A percentile compares a stretch with the other conserved stretches of the same genome.
Evolutionary conservation across 441 rosid genomes (phyloP).

Genomic region (Populus trichocarpa): DNA sequence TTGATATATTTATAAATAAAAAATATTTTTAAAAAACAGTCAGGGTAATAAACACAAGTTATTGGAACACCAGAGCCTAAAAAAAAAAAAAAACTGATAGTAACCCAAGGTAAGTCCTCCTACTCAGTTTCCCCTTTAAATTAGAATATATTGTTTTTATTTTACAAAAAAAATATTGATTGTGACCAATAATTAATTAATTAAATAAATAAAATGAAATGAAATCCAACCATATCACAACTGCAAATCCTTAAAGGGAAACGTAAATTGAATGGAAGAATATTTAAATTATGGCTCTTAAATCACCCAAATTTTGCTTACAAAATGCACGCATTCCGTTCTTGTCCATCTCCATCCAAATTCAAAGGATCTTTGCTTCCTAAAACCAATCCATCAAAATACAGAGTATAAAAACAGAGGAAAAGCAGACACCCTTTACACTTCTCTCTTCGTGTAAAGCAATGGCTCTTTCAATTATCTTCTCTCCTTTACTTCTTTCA

Average conservation of each 20-base stretch:
- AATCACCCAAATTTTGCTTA: neutral
- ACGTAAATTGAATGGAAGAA: neutral
- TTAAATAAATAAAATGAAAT: neutral
- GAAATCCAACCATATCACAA: neutral
- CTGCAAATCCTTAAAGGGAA: neutral
- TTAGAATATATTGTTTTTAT: neutral
- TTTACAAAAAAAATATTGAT: no score
- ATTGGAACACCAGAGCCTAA: no score
- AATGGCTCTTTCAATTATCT: constrained; percentile 29
- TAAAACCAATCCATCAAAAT: constrained; percentile 1
- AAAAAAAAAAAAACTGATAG: no score
- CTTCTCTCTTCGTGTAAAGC: neutral
- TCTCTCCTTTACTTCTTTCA: constrained; percentile 22
- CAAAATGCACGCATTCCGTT: neutral
- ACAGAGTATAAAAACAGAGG: constrained; percentile 28
- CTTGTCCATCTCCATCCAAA: neutral
- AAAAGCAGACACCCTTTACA: constrained; percentile 19
- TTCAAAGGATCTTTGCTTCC: neutral
- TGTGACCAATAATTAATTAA: neutral
- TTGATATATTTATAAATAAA: no score
- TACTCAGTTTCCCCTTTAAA: no score
- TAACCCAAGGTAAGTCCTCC: no score
- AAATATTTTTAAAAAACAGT: no score
- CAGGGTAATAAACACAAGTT: no score
- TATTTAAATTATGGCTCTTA: neutral